Conservation (phyloP, 208 protist species). For the Crithidia mellificae region DNA sequence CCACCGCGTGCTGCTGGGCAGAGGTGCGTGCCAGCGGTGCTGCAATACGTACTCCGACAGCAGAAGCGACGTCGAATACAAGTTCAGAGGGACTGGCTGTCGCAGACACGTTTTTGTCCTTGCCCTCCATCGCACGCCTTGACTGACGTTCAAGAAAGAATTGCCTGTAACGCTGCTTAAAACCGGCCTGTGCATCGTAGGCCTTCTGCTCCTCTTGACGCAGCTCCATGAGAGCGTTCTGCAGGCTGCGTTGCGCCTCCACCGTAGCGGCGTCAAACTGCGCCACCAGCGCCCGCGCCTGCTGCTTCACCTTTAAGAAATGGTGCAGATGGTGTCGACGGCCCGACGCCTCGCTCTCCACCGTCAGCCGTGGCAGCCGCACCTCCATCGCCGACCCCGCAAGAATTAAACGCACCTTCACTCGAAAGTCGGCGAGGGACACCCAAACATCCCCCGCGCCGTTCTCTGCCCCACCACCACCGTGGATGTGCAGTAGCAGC, state of each 20-base stretch:
- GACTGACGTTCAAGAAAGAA: constrained; percentile 26
- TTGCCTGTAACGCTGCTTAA: constrained; percentile 18
- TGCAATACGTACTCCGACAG: too few species aligned
- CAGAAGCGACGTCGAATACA: too few species aligned
- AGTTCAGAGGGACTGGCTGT: too few species aligned
- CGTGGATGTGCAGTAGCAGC: constrained; percentile 6
- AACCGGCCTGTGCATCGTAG: constrained; percentile 13
- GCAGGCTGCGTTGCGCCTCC: constrained; percentile 9
- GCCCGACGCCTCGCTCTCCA: constrained; percentile 13
- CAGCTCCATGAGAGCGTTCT: constrained; percentile 8
- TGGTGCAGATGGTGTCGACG: constrained; percentile 14
- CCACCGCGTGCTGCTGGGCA: background rate
- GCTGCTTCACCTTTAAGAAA: constrained; percentile 11
- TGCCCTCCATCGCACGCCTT: background rate
- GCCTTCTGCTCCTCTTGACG: constrained; percentile 17
- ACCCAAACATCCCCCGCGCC: background rate
- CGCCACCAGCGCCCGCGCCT: constrained; percentile 7
- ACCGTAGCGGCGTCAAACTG: constrained; percentile 18
- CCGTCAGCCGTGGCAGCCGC: constrained; percentile 8
- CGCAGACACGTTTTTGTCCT: too few species aligned
- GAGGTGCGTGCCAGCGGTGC: background rate
- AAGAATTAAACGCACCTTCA: background rate
- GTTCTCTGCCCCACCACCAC: too few species aligned
- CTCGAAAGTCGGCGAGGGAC: constrained; percentile 24
- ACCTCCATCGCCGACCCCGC: background rate